Conservation (phyloP, 169 alveolate species). For the Eimeria zaria region DNA sequence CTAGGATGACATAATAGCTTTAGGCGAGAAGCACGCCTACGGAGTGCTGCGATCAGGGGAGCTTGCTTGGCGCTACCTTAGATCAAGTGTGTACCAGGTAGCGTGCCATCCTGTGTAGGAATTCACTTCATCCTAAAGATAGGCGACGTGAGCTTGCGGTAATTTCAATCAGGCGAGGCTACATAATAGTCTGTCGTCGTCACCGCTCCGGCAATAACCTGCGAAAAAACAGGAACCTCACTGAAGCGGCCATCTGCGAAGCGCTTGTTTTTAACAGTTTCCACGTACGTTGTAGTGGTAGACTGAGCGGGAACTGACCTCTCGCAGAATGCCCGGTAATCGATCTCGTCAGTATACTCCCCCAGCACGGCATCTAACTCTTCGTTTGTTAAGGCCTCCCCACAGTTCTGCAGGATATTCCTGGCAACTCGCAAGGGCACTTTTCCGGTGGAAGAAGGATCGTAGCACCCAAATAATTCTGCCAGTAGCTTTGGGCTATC, state of each 20-base stretch:
- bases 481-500: constrained; percentile 72
- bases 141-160: background rate
- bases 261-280: background rate
- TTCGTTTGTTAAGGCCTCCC: constrained; percentile 44
- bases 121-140: background rate
- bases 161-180: background rate
- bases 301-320: background rate
- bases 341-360: constrained; percentile 39
- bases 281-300: background rate
- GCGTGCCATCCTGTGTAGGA: background rate
- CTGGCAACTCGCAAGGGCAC: constrained; percentile 67
- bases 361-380: constrained; percentile 43
- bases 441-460: constrained; percentile 41
- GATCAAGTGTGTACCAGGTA: background rate
- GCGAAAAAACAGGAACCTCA: background rate
- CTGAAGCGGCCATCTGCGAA: background rate
- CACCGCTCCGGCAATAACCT: constrained; percentile 60
- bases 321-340: constrained; percentile 56
- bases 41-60: background rate
- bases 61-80: background rate
- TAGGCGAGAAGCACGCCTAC: background rate
- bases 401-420: constrained; percentile 61
- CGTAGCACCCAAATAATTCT: constrained; percentile 51
- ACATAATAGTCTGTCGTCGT: background rate
- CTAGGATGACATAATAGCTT: no score